Evolutionary conservation across 352 stramenopile genomes (phyloP).

Genomic region (Pythium phragmitis): DNA sequence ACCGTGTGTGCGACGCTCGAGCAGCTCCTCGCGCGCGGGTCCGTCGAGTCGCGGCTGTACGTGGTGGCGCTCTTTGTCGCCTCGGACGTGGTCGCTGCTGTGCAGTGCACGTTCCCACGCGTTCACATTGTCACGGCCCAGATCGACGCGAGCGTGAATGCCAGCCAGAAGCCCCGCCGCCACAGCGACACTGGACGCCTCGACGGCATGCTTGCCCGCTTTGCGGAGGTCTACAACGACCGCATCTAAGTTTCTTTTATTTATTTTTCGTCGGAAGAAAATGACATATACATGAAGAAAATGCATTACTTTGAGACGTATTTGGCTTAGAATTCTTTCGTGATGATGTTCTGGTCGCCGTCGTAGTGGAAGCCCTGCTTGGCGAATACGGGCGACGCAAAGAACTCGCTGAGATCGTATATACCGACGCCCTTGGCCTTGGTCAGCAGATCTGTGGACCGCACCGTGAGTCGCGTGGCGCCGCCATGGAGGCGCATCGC

Average conservation of each 20-base stretch:
- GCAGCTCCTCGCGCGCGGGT: conserved; percentile 35
- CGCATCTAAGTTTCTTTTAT: background rate
- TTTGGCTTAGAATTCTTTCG: conserved; percentile 60
- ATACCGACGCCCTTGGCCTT: conserved; percentile 81
- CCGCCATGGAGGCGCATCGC: conserved; percentile 13
- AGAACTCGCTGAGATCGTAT: conserved; percentile 79
- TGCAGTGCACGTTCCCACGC: conserved; percentile 35
- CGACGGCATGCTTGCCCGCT: conserved; percentile 22
- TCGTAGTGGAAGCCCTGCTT: conserved; percentile 75
- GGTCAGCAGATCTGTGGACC: conserved; percentile 49
- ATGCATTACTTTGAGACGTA: background rate
- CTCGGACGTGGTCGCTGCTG: conserved; percentile 31
- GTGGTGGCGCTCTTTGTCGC: conserved; percentile 46
- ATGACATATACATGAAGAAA: background rate
- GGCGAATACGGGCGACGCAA: conserved; percentile 53
- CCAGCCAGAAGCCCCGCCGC: conserved; percentile 9
- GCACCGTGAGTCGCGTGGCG: conserved; percentile 47
- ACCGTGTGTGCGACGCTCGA: conserved; percentile 37
- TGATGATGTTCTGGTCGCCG: conserved; percentile 44
- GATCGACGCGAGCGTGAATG: conserved; percentile 19
- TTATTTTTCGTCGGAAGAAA: background rate
- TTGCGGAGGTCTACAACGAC: conserved; percentile 21
- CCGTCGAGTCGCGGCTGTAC: conserved; percentile 47
- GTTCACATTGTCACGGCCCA: conserved; percentile 33
- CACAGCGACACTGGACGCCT: conserved; percentile 3